Evolutionary conservation across 2,329 filamentous ascomycete species (phyloP).

Genomic region (Biscogniauxia marginata): DNA sequence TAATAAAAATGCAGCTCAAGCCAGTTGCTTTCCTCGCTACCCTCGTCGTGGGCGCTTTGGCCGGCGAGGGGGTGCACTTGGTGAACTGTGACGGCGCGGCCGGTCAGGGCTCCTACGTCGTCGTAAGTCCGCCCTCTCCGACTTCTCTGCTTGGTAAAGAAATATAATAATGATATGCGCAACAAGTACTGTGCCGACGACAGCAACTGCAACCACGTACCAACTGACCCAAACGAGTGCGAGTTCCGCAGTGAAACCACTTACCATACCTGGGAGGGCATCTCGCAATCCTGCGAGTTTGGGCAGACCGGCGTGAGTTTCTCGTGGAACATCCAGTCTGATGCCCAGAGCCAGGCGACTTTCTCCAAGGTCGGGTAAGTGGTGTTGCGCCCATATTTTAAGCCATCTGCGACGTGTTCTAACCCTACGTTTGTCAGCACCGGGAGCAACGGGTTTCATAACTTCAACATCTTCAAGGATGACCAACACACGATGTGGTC

Average conservation of each 20-base stretch:
- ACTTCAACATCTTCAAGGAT: conserved; percentile 7
- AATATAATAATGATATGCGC: not conserved
- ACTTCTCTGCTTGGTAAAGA: conserved; percentile 1
- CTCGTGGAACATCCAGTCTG: conserved; percentile 5
- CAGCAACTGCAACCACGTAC: conserved; percentile 5
- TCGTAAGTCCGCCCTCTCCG: not conserved
- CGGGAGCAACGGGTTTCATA: conserved; percentile 2
- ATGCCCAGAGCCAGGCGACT: conserved; percentile 1
- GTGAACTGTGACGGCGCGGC: conserved; percentile 2
- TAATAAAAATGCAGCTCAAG: not conserved
- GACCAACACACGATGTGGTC: conserved; percentile 8
- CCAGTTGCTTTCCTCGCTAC: not conserved
- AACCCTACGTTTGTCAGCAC: not conserved
- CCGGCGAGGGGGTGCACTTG: not conserved
- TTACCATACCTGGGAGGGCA: conserved; percentile 1
- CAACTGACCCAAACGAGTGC: not conserved
- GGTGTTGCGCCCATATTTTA: no score
- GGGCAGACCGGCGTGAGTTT: conserved; percentile 1
- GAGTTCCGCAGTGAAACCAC: conserved; percentile 1
- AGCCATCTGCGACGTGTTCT: not conserved
- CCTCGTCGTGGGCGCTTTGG: not conserved
- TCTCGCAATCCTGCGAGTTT: conserved; percentile 1
- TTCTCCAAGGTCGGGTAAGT: conserved; percentile 3
- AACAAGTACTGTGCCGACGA: conserved; percentile 2
- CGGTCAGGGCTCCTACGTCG: not conserved